Base-by-base conservation (phyloP, 257 asterid genomes). In the Nicotiana sylvestris region DNA sequence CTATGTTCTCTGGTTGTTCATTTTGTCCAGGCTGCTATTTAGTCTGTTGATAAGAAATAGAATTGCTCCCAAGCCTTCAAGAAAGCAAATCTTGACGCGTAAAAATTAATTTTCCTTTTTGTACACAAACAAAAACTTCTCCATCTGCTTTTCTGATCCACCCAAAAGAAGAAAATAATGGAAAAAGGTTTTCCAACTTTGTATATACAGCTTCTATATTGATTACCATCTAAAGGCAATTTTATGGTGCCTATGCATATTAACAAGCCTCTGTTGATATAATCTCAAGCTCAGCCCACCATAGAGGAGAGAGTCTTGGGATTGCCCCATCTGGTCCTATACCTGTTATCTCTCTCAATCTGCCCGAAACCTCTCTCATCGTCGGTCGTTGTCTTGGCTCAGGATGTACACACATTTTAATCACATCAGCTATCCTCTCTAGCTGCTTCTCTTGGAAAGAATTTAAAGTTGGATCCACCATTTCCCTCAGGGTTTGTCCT, bases 231-330 rank as follows among this genome's bases (percentile, higher is more conserved):
- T 43, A 81, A 39, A 66, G 81, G 64, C 80, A 32, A 77, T 16
- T 27, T 51, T 53, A 7, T 61, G 66, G 68, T 35, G 55, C 58
- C n/a, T 43, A 43, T n/a, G 57, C n/a, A 76, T 43, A 43, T 76
- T 76, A 76, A 80, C 76, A 80, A 77, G 83, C 82, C 82, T 82
- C 77, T n/a, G 88, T 77, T 1, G 96, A 88, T 74, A 85, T 58
- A 78, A 93, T 92, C 89, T 95, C 98, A 17, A 95, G 91, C 80
- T 93, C 98, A n/a, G 98, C 96, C 98, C 97, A 93, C 98, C 98
- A 93, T 65, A 93, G 97, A 57, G 95, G 94, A 35, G 97, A 93
- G 4, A 90, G 56, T 85, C 80, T 88, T 11, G 98, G 97, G 67
- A 87, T 83, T 7, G 98, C 98, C 21, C 83, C 96, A 74, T 92